phyloP scores from a whole-genome alignment of 2,329 filamentous ascomycete species.

The Dissoconium aciculare region DNA sequence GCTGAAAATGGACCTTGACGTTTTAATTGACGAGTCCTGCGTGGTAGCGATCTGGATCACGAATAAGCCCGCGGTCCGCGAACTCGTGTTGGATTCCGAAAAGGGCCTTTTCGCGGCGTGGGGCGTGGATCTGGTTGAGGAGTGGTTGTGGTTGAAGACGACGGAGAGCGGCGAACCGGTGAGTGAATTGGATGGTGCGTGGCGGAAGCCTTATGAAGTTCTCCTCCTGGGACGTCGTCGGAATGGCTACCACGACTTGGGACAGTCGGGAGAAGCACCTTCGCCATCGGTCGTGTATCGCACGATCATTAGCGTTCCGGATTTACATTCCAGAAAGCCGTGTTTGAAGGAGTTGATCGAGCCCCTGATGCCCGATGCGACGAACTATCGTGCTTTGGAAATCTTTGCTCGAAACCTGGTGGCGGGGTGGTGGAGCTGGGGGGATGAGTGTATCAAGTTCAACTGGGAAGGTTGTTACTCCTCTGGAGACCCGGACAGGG shows the following conservation, averaged over 20 bases:
- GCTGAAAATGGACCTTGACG: slow-evolving; percentile 33
- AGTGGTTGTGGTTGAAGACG: slow-evolving; percentile 71
- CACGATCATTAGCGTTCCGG: slow-evolving; percentile 55
- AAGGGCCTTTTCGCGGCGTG: slow-evolving; percentile 49
- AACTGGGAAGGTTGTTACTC: slow-evolving; percentile 44
- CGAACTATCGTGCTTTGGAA: slow-evolving; percentile 48
- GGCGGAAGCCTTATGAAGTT: slow-evolving; percentile 65
- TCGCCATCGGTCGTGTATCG: slow-evolving; percentile 29
- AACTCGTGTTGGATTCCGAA: slow-evolving; percentile 38
- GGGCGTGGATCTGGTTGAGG: slow-evolving; percentile 49
- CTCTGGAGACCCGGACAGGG: background rate
- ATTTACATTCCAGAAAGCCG: slow-evolving; percentile 66
- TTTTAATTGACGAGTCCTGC: slow-evolving; percentile 38
- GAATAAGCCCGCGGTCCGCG: slow-evolving; percentile 46
- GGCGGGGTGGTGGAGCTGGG: slow-evolving; percentile 65
- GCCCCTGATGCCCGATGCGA: slow-evolving; percentile 32
- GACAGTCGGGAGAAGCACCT: background rate
- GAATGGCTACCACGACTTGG: slow-evolving; percentile 2
- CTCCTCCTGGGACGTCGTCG: slow-evolving; percentile 44
- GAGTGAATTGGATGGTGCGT: slow-evolving; percentile 42
- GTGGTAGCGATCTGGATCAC: slow-evolving; percentile 64
- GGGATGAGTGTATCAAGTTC: slow-evolving; percentile 56
- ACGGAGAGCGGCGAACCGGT: slow-evolving; percentile 51
- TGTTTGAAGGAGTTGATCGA: slow-evolving; percentile 49
- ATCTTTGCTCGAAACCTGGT: slow-evolving; percentile 63